These are phyloP conservation scores for Dendrostoma leiphaemia DNA, from an alignment of 2,329 filamentous ascomycete genomes.

Conservation along the genomic window DNA sequence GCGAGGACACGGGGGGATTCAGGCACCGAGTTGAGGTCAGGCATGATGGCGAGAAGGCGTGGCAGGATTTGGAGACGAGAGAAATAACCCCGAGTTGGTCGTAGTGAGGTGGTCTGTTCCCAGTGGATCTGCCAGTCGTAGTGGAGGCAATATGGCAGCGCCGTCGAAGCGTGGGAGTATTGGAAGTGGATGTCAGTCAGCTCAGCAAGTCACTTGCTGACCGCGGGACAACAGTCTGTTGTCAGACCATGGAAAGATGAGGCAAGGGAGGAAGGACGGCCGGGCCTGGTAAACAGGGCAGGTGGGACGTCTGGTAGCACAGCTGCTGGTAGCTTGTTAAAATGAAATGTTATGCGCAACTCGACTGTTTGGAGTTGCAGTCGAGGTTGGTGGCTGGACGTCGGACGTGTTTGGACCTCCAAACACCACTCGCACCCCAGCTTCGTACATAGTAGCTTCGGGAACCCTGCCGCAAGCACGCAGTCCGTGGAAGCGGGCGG, in stretches of 20 bases:
- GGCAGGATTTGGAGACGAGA: too few relatives aligned
- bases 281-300: neutral
- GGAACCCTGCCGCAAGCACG: too few relatives aligned
- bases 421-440: too few relatives aligned
- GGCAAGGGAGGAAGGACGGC: neutral
- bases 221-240: neutral
- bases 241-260: neutral
- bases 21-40: conserved; percentile 56
- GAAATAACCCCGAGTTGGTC: neutral
- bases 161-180: neutral
- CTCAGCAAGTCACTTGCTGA: neutral
- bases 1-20: conserved; percentile 46
- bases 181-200: neutral
- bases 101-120: conserved; percentile 7
- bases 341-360: neutral
- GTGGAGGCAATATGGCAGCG: neutral
- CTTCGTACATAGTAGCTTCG: too few relatives aligned
- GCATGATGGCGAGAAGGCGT: conserved; percentile 45
- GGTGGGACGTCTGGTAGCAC: neutral
- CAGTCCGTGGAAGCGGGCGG: too few relatives aligned
- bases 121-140: neutral
- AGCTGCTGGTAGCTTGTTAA: neutral
- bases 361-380: neutral
- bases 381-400: neutral
- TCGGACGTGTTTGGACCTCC: too few relatives aligned